Evolutionary conservation across 345 rosid species (phyloP).

Genomic region (Mangifera indica): DNA sequence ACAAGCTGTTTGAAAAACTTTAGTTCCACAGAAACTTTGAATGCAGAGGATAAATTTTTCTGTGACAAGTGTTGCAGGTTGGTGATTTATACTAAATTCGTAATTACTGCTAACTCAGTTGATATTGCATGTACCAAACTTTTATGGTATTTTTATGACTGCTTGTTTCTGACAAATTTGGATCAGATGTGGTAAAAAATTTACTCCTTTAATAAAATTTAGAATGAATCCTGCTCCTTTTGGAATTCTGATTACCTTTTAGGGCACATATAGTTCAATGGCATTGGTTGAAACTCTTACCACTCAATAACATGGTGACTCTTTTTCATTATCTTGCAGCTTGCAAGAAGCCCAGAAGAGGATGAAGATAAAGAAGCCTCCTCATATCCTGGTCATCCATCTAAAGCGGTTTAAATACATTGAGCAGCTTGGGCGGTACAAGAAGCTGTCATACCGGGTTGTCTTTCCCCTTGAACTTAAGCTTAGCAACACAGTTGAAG

Average conservation of each 20-base stretch:
- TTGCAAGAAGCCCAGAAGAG: slow-evolving; percentile 99
- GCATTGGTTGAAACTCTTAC: background rate
- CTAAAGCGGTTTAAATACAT: slow-evolving; percentile 95
- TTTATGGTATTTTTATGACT: background rate
- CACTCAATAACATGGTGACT: background rate
- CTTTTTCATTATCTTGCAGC: slow-evolving; percentile 43
- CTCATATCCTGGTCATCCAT: slow-evolving; percentile 87
- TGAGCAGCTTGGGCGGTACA: slow-evolving; percentile 92
- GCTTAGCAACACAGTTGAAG: slow-evolving; percentile 90
- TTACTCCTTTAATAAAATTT: background rate
- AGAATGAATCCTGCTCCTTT: background rate
- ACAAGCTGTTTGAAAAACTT: slow-evolving; percentile 99
- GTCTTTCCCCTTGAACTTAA: slow-evolving; percentile 95
- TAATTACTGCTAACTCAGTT: slow-evolving; percentile 7
- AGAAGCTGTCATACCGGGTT: slow-evolving; percentile 90
- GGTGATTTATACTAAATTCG: slow-evolving; percentile 5
- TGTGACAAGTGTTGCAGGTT: slow-evolving; percentile 99
- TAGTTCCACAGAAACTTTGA: slow-evolving; percentile 99
- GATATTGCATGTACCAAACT: background rate
- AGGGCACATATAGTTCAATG: background rate
- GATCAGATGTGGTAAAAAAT: background rate
- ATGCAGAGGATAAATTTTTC: slow-evolving; percentile 97
- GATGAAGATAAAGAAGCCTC: slow-evolving; percentile 99
- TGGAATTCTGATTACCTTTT: background rate
- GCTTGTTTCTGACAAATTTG: background rate